Conservation (phyloP, 2,329 filamentous ascomycete species). For the Cercospora sesami region DNA sequence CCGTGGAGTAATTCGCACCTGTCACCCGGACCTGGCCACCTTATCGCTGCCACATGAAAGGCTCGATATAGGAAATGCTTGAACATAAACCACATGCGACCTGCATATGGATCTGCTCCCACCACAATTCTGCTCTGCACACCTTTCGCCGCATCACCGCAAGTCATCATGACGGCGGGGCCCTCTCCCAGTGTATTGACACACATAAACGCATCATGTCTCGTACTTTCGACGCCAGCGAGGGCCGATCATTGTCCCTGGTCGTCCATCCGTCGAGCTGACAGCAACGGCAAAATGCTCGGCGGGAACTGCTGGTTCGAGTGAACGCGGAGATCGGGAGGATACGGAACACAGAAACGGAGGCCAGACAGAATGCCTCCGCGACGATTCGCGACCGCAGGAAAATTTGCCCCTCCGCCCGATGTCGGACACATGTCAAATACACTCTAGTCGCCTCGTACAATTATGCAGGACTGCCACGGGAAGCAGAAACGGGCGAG, state of each 20-base stretch:
- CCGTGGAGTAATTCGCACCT: slow-evolving; percentile 28
- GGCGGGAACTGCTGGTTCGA: slow-evolving; percentile 9
- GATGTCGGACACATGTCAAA: slow-evolving; percentile 5
- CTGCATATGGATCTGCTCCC: not conserved
- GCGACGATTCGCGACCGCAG: not conserved
- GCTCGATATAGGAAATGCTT: slow-evolving; percentile 7
- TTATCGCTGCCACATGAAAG: slow-evolving; percentile 31
- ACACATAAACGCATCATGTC: slow-evolving; percentile 2
- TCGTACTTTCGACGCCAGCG: not conserved
- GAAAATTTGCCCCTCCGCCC: slow-evolving; percentile 9
- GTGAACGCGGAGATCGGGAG: slow-evolving; percentile 6
- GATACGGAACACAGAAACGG: slow-evolving; percentile 5
- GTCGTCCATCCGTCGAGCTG: not conserved
- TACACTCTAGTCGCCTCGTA: slow-evolving; percentile 2
- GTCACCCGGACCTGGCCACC: slow-evolving; percentile 24
- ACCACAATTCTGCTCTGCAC: not conserved
- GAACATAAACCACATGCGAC: not conserved
- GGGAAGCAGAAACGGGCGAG: slow-evolving; percentile 2
- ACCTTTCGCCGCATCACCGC: not conserved
- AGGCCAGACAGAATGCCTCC: not conserved
- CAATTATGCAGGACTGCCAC: not conserved
- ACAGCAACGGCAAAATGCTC: slow-evolving; percentile 11
- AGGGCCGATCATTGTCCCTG: not conserved
- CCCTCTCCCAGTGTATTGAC: not conserved
- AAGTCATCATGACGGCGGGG: slow-evolving; percentile 7